A percentile compares a stretch with the other conserved stretches of the same genome.
Conservation (phyloP, 345 rosid species). For the Populus tremula region DNA sequence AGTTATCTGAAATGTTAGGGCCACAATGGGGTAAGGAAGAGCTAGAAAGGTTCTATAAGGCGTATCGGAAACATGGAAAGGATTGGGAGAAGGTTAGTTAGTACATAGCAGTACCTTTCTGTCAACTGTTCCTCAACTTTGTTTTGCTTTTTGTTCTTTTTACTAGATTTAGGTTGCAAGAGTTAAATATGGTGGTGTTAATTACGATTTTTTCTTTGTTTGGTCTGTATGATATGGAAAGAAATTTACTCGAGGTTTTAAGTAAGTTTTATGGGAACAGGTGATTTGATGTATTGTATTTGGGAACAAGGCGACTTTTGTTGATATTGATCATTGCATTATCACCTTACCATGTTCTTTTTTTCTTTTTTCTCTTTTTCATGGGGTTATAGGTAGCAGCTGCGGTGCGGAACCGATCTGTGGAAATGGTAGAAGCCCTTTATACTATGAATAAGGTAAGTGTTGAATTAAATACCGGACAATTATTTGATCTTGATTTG, state of each 20-base stretch:
- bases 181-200: not conserved
- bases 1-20: conserved; percentile 78
- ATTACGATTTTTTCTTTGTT: not conserved
- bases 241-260: not conserved
- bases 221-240: not conserved
- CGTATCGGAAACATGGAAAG: conserved; percentile 74
- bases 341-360: not conserved
- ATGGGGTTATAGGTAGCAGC: conserved; percentile 61
- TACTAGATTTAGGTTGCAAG: not conserved
- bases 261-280: not conserved
- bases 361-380: not conserved
- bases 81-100: conserved; percentile 85
- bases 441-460: conserved; percentile 75
- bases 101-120: not conserved
- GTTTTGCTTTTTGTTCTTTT: not conserved
- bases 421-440: conserved; percentile 90
- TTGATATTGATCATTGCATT: not conserved
- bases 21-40: conserved; percentile 88
- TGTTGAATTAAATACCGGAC: not conserved
- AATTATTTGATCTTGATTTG: not conserved
- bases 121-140: not conserved
- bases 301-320: not conserved
- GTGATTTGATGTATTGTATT: not conserved
- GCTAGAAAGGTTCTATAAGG: conserved; percentile 82
- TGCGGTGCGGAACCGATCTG: conserved; percentile 60